phyloP scores from a whole-genome alignment of 2,329 filamentous ascomycete genomes.

The Aspergillus arachidicola region DNA sequence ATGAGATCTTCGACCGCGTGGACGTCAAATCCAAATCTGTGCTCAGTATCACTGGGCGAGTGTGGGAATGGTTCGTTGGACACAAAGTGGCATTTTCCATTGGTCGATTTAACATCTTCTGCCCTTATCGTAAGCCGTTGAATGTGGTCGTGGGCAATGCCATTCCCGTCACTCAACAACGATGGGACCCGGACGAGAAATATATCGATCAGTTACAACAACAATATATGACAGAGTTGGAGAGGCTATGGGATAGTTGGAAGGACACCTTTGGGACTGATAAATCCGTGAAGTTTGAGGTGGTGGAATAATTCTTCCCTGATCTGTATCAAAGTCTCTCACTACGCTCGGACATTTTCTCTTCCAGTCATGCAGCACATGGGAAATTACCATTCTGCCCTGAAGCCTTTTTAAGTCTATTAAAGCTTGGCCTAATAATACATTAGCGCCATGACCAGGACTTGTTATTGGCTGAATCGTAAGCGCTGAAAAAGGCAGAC shows the following conservation, averaged over 20 bases:
- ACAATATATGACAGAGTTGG: conserved; percentile 63
- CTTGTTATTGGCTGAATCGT: not conserved
- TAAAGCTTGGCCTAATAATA: not conserved
- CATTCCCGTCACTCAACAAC: conserved; percentile 62
- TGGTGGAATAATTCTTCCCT: conserved; percentile 19
- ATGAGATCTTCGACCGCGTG: conserved; percentile 83
- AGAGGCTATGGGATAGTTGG: conserved; percentile 32
- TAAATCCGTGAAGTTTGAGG: conserved; percentile 29
- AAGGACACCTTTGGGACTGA: conserved; percentile 32
- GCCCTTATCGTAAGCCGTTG: conserved; percentile 77
- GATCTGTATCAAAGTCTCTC: not conserved
- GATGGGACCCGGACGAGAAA: conserved; percentile 61
- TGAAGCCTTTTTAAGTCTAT: not conserved
- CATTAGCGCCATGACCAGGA: not conserved
- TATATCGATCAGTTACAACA: conserved; percentile 75
- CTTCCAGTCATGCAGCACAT: no score
- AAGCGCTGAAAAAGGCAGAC: not conserved
- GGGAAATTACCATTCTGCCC: no score
- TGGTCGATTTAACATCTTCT: conserved; percentile 76
- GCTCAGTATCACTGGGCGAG: conserved; percentile 63
- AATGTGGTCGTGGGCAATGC: conserved; percentile 81
- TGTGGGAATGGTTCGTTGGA: conserved; percentile 67
- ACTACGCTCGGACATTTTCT: no score
- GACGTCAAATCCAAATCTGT: conserved; percentile 65
- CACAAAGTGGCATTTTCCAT: conserved; percentile 81